Evolutionary conservation across 2,329 filamentous ascomycete species (phyloP).

Genomic region (Septoria petroselini): DNA sequence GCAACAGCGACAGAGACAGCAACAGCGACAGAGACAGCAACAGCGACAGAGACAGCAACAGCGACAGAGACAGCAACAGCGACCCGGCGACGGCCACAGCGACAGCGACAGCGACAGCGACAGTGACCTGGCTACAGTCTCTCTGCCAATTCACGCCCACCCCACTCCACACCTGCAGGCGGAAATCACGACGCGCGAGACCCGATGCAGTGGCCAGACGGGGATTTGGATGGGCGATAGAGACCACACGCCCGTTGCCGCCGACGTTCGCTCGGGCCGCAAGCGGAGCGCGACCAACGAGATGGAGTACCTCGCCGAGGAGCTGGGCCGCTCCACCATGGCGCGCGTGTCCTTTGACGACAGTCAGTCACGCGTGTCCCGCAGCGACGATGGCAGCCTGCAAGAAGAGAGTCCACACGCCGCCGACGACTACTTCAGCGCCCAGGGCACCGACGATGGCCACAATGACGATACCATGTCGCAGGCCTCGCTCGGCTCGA

Average conservation of each 20-base stretch:
- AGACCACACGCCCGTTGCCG: constrained; percentile 8
- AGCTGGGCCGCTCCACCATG: constrained; percentile 9
- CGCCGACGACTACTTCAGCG: constrained; percentile 33
- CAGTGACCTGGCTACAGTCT: too few species aligned
- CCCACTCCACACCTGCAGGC: too few species aligned
- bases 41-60: too few species aligned
- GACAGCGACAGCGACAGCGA: too few species aligned
- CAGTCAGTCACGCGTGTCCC: constrained; percentile 1
- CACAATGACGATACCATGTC: constrained; percentile 19
- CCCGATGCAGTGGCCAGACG: neutral
- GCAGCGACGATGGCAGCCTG: constrained; percentile 3
- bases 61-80: too few species aligned
- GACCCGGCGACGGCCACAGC: too few species aligned
- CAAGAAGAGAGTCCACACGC: neutral
- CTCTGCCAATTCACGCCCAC: too few species aligned
- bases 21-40: too few species aligned
- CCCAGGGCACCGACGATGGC: constrained; percentile 29
- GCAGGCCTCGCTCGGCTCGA: constrained; percentile 22
- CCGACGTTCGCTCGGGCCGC: neutral
- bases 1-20: too few species aligned
- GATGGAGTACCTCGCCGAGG: constrained; percentile 8
- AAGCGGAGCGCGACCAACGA: constrained; percentile 13
- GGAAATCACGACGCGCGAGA: neutral
- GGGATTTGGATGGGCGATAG: constrained; percentile 8
- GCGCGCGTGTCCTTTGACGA: constrained; percentile 14